Evolutionary conservation across 2,329 filamentous ascomycete genomes (phyloP), one percentile per base, ranked within the genome.

Genomic region (Pseudopithomyces maydicus): DNA sequence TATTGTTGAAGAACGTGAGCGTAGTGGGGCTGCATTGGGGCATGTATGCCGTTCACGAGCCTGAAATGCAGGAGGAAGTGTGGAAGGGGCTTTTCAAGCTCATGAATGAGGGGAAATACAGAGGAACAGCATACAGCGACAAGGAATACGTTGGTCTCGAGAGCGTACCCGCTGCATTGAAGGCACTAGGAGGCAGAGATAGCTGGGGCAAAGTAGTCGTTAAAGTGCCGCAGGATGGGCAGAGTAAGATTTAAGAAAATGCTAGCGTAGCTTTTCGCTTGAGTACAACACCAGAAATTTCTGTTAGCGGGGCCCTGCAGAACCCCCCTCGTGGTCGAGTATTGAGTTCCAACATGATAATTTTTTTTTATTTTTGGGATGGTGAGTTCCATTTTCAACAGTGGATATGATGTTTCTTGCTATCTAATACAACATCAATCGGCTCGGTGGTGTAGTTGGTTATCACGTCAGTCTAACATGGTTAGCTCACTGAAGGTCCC

Each of bases 161-260:
- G 67, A 88, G 82, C 56, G 84, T 97, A 26, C 89, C 90, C 0
- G 85, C 85, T 58, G 93, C 93, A 0, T 75, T 98, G 68, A 82
- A 88, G 67, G 90, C 90, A 2, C 78, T 98, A 54, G 93, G 91
- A 1, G 86, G 86, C 1, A 82, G 94, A 57, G 90, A 90, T 49
- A 97, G 92, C 1, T 98, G 94, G 94, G 94, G 94, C 0, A 98
- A 98, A 82, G 94, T 98, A 0, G 91, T 97, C 1, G 88, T 97
- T 19, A 91, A 91, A 77, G 82, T 98, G 41, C 88, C 89, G 1
- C 90, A 92, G 54, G 71, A 75, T 12, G 71, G 70, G 2, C 65
- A 65, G 33, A 76, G 73, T 39, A 77, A 75, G 65, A 72, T 77
- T 17, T 50, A n/a, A 50, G 32, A 48, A 29, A 29, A 29, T 29